These are phyloP conservation scores for Penicillium griseofulvum DNA, from an alignment of 2,329 filamentous ascomycete species.

Conservation along the genomic window DNA sequence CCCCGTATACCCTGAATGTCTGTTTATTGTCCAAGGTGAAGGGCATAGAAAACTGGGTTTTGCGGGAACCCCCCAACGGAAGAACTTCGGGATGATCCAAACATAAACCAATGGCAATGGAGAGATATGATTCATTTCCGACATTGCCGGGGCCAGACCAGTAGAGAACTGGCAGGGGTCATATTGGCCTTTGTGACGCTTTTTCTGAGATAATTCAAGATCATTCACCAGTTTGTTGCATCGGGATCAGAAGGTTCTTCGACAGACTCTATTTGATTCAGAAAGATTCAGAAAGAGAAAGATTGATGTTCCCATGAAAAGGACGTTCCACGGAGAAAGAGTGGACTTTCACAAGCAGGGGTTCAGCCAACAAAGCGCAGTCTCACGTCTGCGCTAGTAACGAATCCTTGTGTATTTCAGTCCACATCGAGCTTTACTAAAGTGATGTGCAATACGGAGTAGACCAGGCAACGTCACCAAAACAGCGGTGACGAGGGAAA, in stretches of 20 bases:
- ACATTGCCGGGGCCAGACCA: not conserved
- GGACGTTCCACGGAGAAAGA: not conserved
- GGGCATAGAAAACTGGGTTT: not conserved
- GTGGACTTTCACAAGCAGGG: not conserved
- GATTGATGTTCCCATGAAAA: not conserved
- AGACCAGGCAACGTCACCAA: not conserved
- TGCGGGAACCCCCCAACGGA: not conserved
- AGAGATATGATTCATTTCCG: not conserved
- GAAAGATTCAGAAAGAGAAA: not conserved
- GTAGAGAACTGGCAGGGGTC: not conserved
- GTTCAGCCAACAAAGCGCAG: not conserved
- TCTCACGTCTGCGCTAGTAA: not conserved
- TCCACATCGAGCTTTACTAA: not conserved
- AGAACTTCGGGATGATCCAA: not conserved
- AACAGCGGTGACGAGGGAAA: not conserved
- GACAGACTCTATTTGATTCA: not conserved
- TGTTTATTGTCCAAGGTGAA: not conserved
- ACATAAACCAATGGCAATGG: not conserved
- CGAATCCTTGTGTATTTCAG: not conserved
- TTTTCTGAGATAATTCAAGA: no score
- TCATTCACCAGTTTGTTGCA: not conserved
- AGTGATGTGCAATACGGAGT: not conserved
- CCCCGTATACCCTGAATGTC: constrained; percentile 8
- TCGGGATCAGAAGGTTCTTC: not conserved
- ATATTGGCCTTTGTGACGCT: not conserved